Conservation (phyloP, 345 rosid genomes). For the Populus alba region DNA sequence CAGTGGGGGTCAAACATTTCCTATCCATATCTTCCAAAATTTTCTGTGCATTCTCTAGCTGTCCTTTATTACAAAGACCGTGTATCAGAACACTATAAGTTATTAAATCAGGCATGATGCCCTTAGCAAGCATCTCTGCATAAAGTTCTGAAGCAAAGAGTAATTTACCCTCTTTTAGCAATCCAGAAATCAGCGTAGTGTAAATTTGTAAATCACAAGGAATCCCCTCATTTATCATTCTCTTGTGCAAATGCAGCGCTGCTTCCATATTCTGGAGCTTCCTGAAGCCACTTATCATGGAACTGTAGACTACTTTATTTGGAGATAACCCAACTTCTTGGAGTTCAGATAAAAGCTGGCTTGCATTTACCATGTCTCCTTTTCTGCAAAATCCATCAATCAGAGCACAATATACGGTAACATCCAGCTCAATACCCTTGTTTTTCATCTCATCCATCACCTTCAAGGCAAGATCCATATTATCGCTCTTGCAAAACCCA, state of each 20-base stretch:
- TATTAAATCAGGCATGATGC: slow-evolving; percentile 54
- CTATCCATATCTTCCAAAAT: slow-evolving; percentile 62
- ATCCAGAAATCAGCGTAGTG: slow-evolving; percentile 69
- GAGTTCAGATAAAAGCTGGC: slow-evolving; percentile 54
- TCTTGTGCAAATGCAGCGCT: slow-evolving; percentile 52
- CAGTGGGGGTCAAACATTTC: slow-evolving; percentile 50
- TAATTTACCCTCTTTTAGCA: slow-evolving; percentile 58
- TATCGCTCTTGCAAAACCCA: slow-evolving; percentile 52
- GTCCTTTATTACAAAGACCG: slow-evolving; percentile 58
- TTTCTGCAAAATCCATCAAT: slow-evolving; percentile 62
- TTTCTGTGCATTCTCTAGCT: slow-evolving; percentile 53
- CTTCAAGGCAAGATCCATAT: slow-evolving; percentile 50
- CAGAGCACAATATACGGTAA: slow-evolving; percentile 50
- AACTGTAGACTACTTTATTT: slow-evolving; percentile 46
- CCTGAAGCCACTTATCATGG: slow-evolving; percentile 68
- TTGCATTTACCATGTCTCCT: slow-evolving; percentile 52
- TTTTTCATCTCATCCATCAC: slow-evolving; percentile 53
- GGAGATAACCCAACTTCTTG: slow-evolving; percentile 61
- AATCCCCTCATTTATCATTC: slow-evolving; percentile 59
- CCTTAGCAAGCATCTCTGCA: slow-evolving; percentile 58
- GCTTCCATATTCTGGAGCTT: slow-evolving; percentile 58
- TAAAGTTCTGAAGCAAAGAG: slow-evolving; percentile 57
- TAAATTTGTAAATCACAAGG: slow-evolving; percentile 53
- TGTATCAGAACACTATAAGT: slow-evolving; percentile 50
- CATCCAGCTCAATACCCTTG: slow-evolving; percentile 50